A percentile compares a stretch with the other conserved stretches of the same genome.
Evolutionary conservation across 306 rosid genomes (phyloP).

Genomic region (Psophocarpus tetragonolobus): DNA sequence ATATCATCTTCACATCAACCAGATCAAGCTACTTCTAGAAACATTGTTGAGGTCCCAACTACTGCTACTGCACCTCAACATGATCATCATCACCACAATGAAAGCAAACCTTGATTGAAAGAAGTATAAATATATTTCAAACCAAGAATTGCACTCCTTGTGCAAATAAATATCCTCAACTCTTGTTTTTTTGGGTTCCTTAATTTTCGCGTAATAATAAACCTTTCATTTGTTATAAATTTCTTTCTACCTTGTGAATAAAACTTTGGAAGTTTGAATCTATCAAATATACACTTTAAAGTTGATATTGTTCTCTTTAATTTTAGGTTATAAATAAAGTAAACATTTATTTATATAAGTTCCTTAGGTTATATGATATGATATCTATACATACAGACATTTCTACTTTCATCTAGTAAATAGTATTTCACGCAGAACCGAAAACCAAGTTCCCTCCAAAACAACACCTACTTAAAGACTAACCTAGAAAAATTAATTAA

Average conservation of each 20-base stretch:
- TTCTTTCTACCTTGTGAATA: not conserved
- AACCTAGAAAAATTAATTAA: too few relatives aligned
- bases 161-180: constrained; percentile 16
- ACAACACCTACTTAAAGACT: too few relatives aligned
- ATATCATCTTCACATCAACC: constrained; percentile 32
- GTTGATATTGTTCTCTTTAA: not conserved
- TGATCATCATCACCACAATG: constrained; percentile 35
- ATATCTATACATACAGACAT: too few relatives aligned
- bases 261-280: too few relatives aligned
- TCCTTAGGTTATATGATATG: not conserved
- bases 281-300: too few relatives aligned
- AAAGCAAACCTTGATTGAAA: constrained; percentile 39
- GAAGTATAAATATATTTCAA: not conserved
- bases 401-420: too few relatives aligned
- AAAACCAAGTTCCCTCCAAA: too few relatives aligned
- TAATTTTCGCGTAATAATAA: not conserved
- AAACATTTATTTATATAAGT: too few relatives aligned
- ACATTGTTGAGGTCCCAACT: constrained; percentile 16
- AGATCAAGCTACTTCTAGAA: constrained; percentile 30
- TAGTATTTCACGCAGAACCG: too few relatives aligned
- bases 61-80: constrained; percentile 30
- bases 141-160: constrained; percentile 3
- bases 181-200: not conserved
- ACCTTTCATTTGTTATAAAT: not conserved
- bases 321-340: too few relatives aligned